phyloP scores from a whole-genome alignment of 306 rosid species.

The Fragaria ananassa region DNA sequence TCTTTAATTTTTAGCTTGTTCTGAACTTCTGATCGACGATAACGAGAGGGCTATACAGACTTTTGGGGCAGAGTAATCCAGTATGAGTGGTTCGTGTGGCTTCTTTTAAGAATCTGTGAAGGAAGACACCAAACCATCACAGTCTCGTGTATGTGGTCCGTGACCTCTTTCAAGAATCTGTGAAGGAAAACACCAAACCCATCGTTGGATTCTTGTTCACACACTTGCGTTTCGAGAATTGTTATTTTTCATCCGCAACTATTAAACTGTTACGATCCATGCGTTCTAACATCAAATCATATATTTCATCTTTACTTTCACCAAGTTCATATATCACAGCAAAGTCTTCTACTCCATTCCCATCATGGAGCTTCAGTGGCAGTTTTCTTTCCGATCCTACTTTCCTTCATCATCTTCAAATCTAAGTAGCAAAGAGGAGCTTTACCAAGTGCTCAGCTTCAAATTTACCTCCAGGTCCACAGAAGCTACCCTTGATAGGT shows the following conservation, averaged over 20 bases:
- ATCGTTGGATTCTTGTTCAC: neutral
- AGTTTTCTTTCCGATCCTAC: neutral
- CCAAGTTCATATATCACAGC: too few relatives aligned
- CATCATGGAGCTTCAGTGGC: neutral
- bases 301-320: too few relatives aligned
- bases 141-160: neutral
- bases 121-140: neutral
- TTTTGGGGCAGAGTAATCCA: neutral
- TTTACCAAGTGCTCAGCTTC: neutral
- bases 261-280: too few relatives aligned
- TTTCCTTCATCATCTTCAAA: neutral
- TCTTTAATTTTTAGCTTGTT: neutral
- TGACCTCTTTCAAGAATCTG: neutral
- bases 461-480: constrained; percentile 35
- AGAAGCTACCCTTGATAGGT: constrained; percentile 38
- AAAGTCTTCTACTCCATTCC: too few relatives aligned
- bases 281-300: too few relatives aligned
- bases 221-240: too few relatives aligned
- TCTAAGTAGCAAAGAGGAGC: neutral
- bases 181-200: neutral
- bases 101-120: neutral
- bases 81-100: neutral
- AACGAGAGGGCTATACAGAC: neutral
- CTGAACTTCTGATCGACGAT: neutral
- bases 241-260: too few relatives aligned